Evolutionary conservation across 805 yeast genomes (phyloP).

Genomic region (Candida hungchunana): DNA sequence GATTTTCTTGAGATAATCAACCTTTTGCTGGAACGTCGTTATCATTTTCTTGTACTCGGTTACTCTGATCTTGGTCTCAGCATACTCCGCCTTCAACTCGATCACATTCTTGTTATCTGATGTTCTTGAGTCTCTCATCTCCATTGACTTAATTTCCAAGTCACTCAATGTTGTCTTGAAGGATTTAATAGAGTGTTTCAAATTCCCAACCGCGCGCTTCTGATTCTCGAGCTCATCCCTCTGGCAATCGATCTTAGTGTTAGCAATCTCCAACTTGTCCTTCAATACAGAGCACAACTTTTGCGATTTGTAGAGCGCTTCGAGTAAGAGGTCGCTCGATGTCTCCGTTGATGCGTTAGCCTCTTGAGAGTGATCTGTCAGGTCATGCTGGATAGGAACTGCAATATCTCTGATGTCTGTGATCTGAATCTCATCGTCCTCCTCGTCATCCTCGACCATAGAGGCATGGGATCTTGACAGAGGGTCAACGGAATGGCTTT

Average conservation of each 20-base stretch:
- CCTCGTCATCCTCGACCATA: slow-evolving; percentile 5
- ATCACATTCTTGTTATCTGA: slow-evolving; percentile 20
- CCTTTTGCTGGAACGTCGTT: slow-evolving; percentile 18
- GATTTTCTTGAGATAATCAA: slow-evolving; percentile 25
- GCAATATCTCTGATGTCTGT: slow-evolving; percentile 35
- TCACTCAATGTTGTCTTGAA: slow-evolving; percentile 14
- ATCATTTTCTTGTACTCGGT: slow-evolving; percentile 23
- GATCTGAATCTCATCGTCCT: slow-evolving; percentile 35
- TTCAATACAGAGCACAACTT: slow-evolving; percentile 31
- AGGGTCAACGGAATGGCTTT: no score
- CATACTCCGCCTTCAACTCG: slow-evolving; percentile 25
- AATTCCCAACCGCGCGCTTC: slow-evolving; percentile 21
- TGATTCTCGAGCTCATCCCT: slow-evolving; percentile 23
- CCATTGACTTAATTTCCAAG: slow-evolving; percentile 23
- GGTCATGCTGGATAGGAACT: neutral
- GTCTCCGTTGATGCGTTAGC: slow-evolving; percentile 11
- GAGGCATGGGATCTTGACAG: no score
- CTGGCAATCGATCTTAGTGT: slow-evolving; percentile 26
- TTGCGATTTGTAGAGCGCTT: slow-evolving; percentile 37
- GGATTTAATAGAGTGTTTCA: slow-evolving; percentile 13
- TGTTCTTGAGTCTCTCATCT: slow-evolving; percentile 24
- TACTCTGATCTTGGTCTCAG: slow-evolving; percentile 16
- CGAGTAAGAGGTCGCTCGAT: slow-evolving; percentile 34
- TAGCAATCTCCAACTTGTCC: slow-evolving; percentile 28
- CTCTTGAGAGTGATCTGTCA: neutral